phyloP scores from a whole-genome alignment of 345 rosid species.

The Linum tenue region DNA sequence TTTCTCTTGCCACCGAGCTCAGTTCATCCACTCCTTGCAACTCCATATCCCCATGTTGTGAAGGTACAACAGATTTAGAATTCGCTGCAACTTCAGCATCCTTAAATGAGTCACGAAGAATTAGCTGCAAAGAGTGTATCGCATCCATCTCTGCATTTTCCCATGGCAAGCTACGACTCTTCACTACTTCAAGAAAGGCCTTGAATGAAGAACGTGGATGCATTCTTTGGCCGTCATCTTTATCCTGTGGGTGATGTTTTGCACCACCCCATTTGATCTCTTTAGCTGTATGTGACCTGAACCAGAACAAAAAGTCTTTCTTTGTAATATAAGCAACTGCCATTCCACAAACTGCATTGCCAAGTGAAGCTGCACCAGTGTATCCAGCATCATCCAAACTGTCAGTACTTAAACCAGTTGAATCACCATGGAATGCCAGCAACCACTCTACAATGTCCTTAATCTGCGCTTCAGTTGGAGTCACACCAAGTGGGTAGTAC shows the following conservation, averaged over 20 bases:
- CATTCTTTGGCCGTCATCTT: slow-evolving; percentile 95
- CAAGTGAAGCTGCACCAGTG: slow-evolving; percentile 73
- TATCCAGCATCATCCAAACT: slow-evolving; percentile 91
- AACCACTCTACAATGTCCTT: slow-evolving; percentile 85
- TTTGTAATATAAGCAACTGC: slow-evolving; percentile 89
- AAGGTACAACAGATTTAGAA: slow-evolving; percentile 50
- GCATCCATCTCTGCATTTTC: slow-evolving; percentile 99
- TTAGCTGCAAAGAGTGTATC: slow-evolving; percentile 94
- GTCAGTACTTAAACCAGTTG: slow-evolving; percentile 92
- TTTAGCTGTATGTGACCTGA: slow-evolving; percentile 90
- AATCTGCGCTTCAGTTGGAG: slow-evolving; percentile 78
- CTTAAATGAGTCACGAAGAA: slow-evolving; percentile 78
- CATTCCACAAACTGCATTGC: slow-evolving; percentile 97
- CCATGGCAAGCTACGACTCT: slow-evolving; percentile 90
- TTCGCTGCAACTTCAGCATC: slow-evolving; percentile 56
- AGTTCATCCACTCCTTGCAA: slow-evolving; percentile 83
- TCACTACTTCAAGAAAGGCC: slow-evolving; percentile 96
- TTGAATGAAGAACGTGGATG: slow-evolving; percentile 94
- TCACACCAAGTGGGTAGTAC: slow-evolving; percentile 66
- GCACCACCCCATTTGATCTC: slow-evolving; percentile 99
- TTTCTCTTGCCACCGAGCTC: slow-evolving; percentile 95
- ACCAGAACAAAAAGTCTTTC: slow-evolving; percentile 88
- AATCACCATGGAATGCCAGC: slow-evolving; percentile 71
- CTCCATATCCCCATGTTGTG: slow-evolving; percentile 45
- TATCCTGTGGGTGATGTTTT: slow-evolving; percentile 94